Percentiles rank a stretch among this genome's conserved stretches.
These are phyloP conservation scores for Nicotiana noctiflora DNA, from an alignment of 257 asterid species.

Conservation along the genomic window DNA sequence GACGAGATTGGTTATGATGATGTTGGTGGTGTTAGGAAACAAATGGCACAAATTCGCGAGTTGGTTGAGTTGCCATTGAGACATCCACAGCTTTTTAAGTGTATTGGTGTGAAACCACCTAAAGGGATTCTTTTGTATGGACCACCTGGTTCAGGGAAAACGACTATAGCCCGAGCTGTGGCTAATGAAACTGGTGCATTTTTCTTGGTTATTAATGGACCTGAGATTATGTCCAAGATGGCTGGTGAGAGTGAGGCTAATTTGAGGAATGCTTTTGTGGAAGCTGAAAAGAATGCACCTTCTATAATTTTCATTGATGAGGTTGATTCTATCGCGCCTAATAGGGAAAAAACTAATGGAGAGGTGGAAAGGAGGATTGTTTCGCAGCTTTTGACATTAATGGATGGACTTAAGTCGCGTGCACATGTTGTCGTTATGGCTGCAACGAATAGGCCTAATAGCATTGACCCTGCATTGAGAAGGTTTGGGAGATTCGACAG, in stretches of 20 bases:
- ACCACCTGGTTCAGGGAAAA: conserved; percentile 54
- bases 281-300: conserved; percentile 21
- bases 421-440: conserved; percentile 48
- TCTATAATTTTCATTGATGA: conserved; percentile 46
- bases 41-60: conserved; percentile 70
- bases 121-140: conserved; percentile 56
- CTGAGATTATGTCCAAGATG: conserved; percentile 51
- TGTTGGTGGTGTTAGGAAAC: conserved; percentile 64
- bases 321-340: conserved; percentile 52
- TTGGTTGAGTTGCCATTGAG: conserved; percentile 59
- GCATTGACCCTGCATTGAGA: background rate
- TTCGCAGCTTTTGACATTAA: conserved; percentile 41
- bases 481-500: background rate
- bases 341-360: conserved; percentile 45
- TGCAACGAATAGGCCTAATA: conserved; percentile 40
- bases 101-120: conserved; percentile 60
- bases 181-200: conserved; percentile 54
- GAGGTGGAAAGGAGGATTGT: conserved; percentile 56
- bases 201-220: conserved; percentile 19
- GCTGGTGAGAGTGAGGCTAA: conserved; percentile 56
- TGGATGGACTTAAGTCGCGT: conserved; percentile 47
- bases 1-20: conserved; percentile 62
- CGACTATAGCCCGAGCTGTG: conserved; percentile 47
- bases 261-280: conserved; percentile 52
- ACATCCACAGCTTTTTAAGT: conserved; percentile 58